These are phyloP conservation scores for Camellia japonica DNA, from an alignment of 148 eudicot genomes.

Conservation along the genomic window DNA sequence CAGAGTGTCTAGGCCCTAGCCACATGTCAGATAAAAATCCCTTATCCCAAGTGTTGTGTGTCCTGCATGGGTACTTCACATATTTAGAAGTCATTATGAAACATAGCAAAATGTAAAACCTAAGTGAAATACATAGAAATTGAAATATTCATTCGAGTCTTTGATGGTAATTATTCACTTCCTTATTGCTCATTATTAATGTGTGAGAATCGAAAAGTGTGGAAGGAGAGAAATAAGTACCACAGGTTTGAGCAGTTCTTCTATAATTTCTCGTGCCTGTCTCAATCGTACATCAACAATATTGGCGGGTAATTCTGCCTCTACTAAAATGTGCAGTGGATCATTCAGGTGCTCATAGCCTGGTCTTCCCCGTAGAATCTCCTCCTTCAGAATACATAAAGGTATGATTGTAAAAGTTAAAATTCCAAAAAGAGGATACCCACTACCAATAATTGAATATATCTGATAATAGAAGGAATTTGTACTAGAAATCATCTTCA, in stretches of 20 bases:
- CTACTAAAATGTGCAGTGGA: slow-evolving; percentile 42
- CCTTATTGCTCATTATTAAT: no score
- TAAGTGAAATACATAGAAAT: not conserved
- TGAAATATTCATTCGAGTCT: not conserved
- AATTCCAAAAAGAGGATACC: not conserved
- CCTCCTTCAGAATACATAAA: slow-evolving; percentile 28
- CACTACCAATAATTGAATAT: not conserved
- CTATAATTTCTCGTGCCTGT: slow-evolving; percentile 47
- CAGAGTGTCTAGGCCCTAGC: no score
- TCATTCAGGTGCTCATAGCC: slow-evolving; percentile 58
- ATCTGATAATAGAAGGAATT: not conserved
- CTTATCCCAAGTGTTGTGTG: not conserved
- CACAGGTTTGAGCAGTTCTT: slow-evolving; percentile 50
- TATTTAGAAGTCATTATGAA: not conserved
- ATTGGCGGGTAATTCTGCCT: slow-evolving; percentile 43
- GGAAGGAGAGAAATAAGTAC: slow-evolving; percentile 12
- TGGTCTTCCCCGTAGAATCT: slow-evolving; percentile 45
- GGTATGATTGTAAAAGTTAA: not conserved
- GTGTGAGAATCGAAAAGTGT: no score
- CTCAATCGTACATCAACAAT: slow-evolving; percentile 37
- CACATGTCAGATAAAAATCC: not conserved
- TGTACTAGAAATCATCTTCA: not conserved
- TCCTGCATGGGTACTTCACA: not conserved
- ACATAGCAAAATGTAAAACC: not conserved
- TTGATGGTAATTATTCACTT: not conserved